phyloP scores from a whole-genome alignment of 176 grass and related monocot species.

The Triticum timopheevii region DNA sequence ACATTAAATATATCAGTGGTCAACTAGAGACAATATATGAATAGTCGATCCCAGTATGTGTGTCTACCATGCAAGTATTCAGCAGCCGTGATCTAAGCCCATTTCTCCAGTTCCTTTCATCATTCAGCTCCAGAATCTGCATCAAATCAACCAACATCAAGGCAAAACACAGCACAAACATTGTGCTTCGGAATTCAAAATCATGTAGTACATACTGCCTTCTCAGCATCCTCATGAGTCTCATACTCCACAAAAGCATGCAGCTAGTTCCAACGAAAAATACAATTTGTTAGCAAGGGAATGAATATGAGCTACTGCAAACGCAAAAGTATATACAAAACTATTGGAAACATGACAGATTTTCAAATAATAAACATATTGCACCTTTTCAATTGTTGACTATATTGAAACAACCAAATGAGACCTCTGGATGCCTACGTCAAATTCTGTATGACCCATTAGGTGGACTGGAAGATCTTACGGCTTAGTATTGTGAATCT shows the following conservation, averaged over 20 bases:
- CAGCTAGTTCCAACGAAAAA: slow-evolving; percentile 41
- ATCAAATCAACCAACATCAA: slow-evolving; percentile 14
- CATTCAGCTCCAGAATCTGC: slow-evolving; percentile 65
- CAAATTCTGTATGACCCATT: background rate
- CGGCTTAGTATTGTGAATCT: background rate
- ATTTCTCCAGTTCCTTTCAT: slow-evolving; percentile 73
- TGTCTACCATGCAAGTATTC: slow-evolving; percentile 50
- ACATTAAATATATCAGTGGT: background rate
- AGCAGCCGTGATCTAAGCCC: slow-evolving; percentile 59
- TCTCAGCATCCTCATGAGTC: slow-evolving; percentile 61
- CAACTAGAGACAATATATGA: background rate
- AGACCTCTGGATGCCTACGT: background rate
- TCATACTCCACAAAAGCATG: slow-evolving; percentile 74
- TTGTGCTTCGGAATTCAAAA: slow-evolving; percentile 24
- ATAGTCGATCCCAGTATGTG: no score
- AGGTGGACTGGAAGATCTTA: background rate
- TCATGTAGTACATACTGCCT: slow-evolving; percentile 50
- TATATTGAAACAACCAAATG: slow-evolving; percentile 4
- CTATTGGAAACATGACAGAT: background rate
- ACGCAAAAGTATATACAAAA: background rate
- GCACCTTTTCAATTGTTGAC: background rate
- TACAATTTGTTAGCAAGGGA: slow-evolving; percentile 2
- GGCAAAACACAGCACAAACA: background rate
- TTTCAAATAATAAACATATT: slow-evolving; percentile 6
- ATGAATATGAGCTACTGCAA: slow-evolving; percentile 18